Evolutionary conservation across 1,139 yeast genomes (phyloP).

Genomic region (Scheffersomyces titani): DNA sequence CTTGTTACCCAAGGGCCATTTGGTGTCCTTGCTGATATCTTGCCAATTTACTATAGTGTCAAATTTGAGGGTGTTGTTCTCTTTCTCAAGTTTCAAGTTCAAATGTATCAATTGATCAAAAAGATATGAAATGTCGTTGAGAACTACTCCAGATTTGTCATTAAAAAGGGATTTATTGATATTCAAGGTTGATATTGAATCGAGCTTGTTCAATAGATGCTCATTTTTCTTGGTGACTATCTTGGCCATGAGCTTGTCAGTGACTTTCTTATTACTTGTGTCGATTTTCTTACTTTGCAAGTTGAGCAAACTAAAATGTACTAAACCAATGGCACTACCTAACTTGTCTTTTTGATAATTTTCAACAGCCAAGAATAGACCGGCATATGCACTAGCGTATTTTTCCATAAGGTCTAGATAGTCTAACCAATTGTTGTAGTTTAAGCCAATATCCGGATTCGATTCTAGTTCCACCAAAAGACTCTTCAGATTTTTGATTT

Average conservation of each 20-base stretch:
- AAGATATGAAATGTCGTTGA: constrained; percentile 39
- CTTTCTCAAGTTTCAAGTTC: constrained; percentile 43
- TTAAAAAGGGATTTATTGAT: constrained; percentile 38
- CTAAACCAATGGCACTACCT: constrained; percentile 46
- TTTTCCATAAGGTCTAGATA: constrained; percentile 35
- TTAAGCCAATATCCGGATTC: constrained; percentile 9
- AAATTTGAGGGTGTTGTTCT: constrained; percentile 42
- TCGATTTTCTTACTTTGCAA: constrained; percentile 36
- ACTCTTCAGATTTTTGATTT: constrained; percentile 19
- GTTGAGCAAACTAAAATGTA: constrained; percentile 38
- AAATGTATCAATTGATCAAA: constrained; percentile 42
- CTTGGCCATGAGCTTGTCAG: constrained; percentile 26
- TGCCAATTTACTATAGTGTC: constrained; percentile 40
- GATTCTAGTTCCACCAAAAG: constrained; percentile 4
- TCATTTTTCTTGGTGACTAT: constrained; percentile 32
- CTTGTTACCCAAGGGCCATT: constrained; percentile 48
- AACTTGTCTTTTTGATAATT: constrained; percentile 40
- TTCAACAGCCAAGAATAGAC: constrained; percentile 44
- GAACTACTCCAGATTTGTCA: constrained; percentile 33
- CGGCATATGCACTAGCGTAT: constrained; percentile 45
- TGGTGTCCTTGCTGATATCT: constrained; percentile 38
- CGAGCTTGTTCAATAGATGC: constrained; percentile 28
- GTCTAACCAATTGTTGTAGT: constrained; percentile 31
- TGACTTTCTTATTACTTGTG: constrained; percentile 13
- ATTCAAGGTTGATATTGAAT: constrained; percentile 39